These are phyloP conservation scores for Fusarium praegraminearum DNA, from an alignment of 2,329 filamentous ascomycete genomes.

Conservation along the genomic window DNA sequence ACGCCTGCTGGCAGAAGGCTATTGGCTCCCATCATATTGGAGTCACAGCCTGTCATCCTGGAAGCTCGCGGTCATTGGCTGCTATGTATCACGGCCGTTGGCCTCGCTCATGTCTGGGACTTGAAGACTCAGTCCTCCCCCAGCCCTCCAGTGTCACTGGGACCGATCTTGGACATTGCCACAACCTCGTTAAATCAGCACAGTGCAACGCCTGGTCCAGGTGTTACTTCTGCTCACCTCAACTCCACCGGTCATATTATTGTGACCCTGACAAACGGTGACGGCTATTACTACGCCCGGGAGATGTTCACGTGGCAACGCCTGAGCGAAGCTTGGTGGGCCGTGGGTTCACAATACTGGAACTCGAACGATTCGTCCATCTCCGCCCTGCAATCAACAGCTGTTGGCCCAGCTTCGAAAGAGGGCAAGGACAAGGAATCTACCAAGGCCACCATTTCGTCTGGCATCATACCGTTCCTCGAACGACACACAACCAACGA, in stretches of 20 bases:
- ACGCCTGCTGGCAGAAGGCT: conserved; percentile 89
- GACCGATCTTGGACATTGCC: conserved; percentile 88
- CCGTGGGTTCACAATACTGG: conserved; percentile 98
- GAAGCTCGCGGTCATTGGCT: conserved; percentile 92
- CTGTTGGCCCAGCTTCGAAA: conserved; percentile 68
- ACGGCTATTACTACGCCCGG: conserved; percentile 90
- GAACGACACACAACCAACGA: conserved; percentile 96
- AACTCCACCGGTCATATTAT: conserved; percentile 89
- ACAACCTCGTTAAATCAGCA: conserved; percentile 82
- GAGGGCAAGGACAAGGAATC: conserved; percentile 61
- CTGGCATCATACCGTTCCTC: conserved; percentile 91
- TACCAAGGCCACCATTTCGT: conserved; percentile 73
- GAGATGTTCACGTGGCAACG: conserved; percentile 93
- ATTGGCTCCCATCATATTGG: conserved; percentile 85
- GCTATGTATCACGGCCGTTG: conserved; percentile 87
- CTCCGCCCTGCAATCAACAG: conserved; percentile 79
- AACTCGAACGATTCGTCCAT: conserved; percentile 95
- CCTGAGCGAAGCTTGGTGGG: conserved; percentile 98
- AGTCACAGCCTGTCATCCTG: conserved; percentile 93
- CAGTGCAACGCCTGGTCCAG: conserved; percentile 79
- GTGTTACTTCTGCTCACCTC: conserved; percentile 89
- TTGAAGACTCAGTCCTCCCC: conserved; percentile 84
- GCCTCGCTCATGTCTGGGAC: conserved; percentile 95
- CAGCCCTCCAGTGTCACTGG: conserved; percentile 90
- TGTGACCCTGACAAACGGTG: conserved; percentile 92